Base-by-base conservation (phyloP, 2,329 filamentous ascomycete genomes). In the Didymosphaeria variabile region DNA sequence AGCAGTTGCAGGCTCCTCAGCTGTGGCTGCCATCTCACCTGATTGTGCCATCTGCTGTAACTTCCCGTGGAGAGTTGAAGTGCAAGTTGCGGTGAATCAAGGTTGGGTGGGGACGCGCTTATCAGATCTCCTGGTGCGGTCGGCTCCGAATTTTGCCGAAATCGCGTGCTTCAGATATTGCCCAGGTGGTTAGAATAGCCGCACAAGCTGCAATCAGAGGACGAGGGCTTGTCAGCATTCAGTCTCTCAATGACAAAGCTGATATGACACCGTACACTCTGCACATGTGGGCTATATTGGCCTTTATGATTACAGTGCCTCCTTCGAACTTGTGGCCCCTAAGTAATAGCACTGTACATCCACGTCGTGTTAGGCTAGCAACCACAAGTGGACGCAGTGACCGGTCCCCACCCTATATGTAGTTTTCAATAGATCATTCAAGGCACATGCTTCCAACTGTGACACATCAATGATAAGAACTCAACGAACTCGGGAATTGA, bases 21-120 rank as follows among this genome's bases (percentile, higher is more conserved):
- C 31, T 46, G 63, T 67, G 57, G 57, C 58, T 15, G 51, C 58
- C 53, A 55, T 55, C 10, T 26, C n/a, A 36, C 8, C 7, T 9
- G 19, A 7, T 17, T 26, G 19, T 19, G 32, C 29, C 21, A 13
- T 45, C n/a, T 34, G 40, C 13, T 45, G 10, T 40, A n/a, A n/a
- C 38, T 45, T 55, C 17, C 17, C 34, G 36, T 21, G 17, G 26
- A 45, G 29, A 19, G 17, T 12, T 13, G 5, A 19, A 31, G 26
- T 29, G 52, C 26, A 55, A 45, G 52, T 45, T 46, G 53, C 42
- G 53, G 53, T 46, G 53, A 55, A 38, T 55, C 36, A 40, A 17
- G 5, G 13, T 53, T 26, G 26, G 15, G 34, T 34, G 23, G 50
- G 26, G 34, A 15, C 21, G n/a, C 21, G 34, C 50, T 53, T 53